These are phyloP conservation scores for Backusella liffmaniae DNA, from an alignment of 192 early-diverging fungal species.

Conservation along the genomic window DNA sequence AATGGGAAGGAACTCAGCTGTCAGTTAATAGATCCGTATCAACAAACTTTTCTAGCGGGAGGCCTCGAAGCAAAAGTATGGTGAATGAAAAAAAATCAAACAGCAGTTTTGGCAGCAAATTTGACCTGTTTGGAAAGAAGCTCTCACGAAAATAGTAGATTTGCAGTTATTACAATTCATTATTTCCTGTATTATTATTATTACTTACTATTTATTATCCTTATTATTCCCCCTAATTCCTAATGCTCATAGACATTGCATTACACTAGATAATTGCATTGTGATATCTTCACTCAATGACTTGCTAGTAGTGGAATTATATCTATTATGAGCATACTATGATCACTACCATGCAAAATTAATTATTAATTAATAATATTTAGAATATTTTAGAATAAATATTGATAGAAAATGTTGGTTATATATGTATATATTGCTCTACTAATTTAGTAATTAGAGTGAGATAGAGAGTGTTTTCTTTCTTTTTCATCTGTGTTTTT, in stretches of 20 bases:
- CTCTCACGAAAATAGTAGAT: background rate
- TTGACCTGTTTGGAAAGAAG: background rate
- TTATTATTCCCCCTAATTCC: background rate
- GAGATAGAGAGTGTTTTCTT: background rate
- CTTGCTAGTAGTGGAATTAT: background rate
- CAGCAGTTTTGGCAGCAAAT: background rate
- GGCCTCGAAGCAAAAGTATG: background rate
- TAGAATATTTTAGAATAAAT: background rate
- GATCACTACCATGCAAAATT: background rate
- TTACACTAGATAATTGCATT: background rate
- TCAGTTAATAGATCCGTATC: background rate
- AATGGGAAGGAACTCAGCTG: background rate
- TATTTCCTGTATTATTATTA: background rate
- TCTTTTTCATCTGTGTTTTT: background rate
- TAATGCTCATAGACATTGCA: background rate
- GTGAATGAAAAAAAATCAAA: constrained; percentile 1
- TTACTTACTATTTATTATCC: background rate
- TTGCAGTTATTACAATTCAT: background rate
- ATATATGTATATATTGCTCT: background rate
- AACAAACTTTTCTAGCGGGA: background rate
- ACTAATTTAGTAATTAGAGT: background rate
- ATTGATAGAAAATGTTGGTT: background rate
- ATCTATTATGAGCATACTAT: background rate
- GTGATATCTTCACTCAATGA: background rate
- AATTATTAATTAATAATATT: background rate